Evolutionary conservation across 345 rosid species (phyloP).

Genomic region (Corchorus capsularis): DNA sequence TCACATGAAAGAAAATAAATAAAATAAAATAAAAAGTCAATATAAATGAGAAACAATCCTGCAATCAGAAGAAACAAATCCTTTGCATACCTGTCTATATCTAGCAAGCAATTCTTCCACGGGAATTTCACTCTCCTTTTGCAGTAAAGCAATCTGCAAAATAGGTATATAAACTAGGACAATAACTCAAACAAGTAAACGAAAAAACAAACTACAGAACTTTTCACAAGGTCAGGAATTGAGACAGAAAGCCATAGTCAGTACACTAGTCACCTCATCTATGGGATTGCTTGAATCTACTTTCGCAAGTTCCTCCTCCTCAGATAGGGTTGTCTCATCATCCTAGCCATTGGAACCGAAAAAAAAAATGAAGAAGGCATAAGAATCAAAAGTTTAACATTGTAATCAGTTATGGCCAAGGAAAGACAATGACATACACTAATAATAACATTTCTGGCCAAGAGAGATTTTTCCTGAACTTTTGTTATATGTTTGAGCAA

Average conservation of each 20-base stretch:
- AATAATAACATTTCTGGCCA: not conserved
- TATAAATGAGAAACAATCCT: constrained; percentile 1
- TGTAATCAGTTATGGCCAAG: not conserved
- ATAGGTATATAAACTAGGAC: constrained; percentile 15
- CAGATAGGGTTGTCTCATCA: constrained; percentile 86
- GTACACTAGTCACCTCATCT: constrained; percentile 66
- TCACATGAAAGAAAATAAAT: not conserved
- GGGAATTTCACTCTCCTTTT: constrained; percentile 90
- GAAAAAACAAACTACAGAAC: not conserved
- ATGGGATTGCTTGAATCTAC: constrained; percentile 58
- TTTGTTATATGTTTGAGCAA: not conserved
- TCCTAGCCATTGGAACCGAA: constrained; percentile 49
- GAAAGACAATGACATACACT: not conserved
- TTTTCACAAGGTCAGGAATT: constrained; percentile 15
- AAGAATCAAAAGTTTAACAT: not conserved
- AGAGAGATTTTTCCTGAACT: not conserved
- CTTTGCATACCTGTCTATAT: constrained; percentile 88
- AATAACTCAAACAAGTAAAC: not conserved
- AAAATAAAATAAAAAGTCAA: constrained; percentile 27
- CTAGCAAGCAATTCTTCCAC: constrained; percentile 86
- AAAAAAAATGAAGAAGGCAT: not conserved
- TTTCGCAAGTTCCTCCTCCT: constrained; percentile 88
- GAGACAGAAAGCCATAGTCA: constrained; percentile 21
- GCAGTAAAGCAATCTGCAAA: constrained; percentile 76
- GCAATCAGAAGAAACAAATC: constrained; percentile 27